phyloP scores from a whole-genome alignment of 768 basidiomycete genomes.

The Mycena rosella region DNA sequence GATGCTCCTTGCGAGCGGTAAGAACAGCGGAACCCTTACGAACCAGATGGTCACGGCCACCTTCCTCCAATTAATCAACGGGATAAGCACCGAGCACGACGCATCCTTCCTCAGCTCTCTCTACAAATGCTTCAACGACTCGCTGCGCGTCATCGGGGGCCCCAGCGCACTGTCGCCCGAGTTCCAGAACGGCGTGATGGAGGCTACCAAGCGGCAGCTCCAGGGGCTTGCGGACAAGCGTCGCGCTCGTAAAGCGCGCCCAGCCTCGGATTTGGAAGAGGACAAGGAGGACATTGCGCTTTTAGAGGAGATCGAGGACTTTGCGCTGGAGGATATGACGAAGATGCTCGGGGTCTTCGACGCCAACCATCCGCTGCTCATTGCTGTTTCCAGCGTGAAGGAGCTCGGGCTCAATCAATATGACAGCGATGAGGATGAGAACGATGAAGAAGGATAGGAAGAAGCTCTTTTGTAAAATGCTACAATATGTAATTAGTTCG shows the following conservation, averaged over 20 bases:
- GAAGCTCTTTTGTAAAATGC: neutral
- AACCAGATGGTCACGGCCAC: conserved; percentile 77
- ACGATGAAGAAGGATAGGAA: conserved; percentile 41
- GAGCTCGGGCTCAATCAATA: conserved; percentile 72
- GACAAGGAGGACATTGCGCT: conserved; percentile 79
- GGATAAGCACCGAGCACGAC: conserved; percentile 77
- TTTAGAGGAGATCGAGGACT: conserved; percentile 87
- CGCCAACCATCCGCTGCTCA: conserved; percentile 69
- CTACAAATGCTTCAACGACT: conserved; percentile 77
- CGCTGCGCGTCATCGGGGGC: conserved; percentile 70
- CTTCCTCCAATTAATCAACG: conserved; percentile 73
- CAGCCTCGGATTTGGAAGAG: conserved; percentile 45
- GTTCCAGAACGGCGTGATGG: conserved; percentile 66
- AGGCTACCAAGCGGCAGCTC: conserved; percentile 80
- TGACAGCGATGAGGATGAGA: conserved; percentile 61
- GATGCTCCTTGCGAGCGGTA: conserved; percentile 76
- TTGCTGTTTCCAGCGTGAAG: conserved; percentile 79
- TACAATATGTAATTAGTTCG: conserved; percentile 13
- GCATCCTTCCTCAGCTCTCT: conserved; percentile 83
- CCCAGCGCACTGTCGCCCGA: conserved; percentile 65
- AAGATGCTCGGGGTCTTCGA: conserved; percentile 72
- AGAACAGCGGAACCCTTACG: conserved; percentile 73
- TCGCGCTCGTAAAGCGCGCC: conserved; percentile 62
- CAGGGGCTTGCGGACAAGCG: conserved; percentile 77
- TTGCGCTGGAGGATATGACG: conserved; percentile 83